phyloP scores from a whole-genome alignment of 192 early-diverging fungal species.

The Entomortierella lignicola region DNA sequence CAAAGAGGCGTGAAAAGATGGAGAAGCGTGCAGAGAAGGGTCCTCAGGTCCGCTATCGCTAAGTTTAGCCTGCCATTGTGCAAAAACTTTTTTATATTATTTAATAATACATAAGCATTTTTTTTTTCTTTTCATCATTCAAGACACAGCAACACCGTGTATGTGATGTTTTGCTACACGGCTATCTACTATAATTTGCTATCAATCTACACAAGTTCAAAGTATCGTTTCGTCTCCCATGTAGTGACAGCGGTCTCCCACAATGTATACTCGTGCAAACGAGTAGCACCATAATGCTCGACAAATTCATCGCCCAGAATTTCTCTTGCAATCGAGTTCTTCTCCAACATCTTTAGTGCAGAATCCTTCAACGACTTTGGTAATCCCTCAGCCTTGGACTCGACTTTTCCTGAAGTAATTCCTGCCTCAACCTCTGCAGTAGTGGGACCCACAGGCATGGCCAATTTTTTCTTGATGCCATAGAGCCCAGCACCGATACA shows the following conservation, averaged over 20 bases:
- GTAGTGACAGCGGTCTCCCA: constrained; percentile 81
- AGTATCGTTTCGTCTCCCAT: constrained; percentile 77
- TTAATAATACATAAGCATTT: too few relatives aligned
- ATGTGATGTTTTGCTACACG: too few relatives aligned
- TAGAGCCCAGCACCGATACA: constrained; percentile 77
- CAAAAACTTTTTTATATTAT: too few relatives aligned
- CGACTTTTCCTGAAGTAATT: constrained; percentile 19
- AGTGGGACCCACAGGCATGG: constrained; percentile 58
- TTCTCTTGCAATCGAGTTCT: constrained; percentile 72
- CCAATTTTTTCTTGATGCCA: constrained; percentile 72
- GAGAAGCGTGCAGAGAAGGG: constrained; percentile 63
- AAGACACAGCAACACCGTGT: too few relatives aligned
- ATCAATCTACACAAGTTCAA: constrained; percentile 74
- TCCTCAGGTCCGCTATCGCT: constrained; percentile 55
- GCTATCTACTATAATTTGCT: background rate
- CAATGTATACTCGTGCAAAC: constrained; percentile 77
- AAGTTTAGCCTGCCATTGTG: constrained; percentile 1
- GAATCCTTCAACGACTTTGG: constrained; percentile 77
- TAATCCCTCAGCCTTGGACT: constrained; percentile 49
- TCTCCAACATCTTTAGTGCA: constrained; percentile 67
- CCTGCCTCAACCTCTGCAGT: constrained; percentile 16
- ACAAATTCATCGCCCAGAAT: constrained; percentile 83
- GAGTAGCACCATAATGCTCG: constrained; percentile 80
- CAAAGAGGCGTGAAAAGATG: constrained; percentile 65
- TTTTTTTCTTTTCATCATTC: too few relatives aligned